These are phyloP conservation scores for Umbelopsis sp. DNA, from an alignment of 371 early-diverging fungal genomes.

Conservation along the genomic window DNA sequence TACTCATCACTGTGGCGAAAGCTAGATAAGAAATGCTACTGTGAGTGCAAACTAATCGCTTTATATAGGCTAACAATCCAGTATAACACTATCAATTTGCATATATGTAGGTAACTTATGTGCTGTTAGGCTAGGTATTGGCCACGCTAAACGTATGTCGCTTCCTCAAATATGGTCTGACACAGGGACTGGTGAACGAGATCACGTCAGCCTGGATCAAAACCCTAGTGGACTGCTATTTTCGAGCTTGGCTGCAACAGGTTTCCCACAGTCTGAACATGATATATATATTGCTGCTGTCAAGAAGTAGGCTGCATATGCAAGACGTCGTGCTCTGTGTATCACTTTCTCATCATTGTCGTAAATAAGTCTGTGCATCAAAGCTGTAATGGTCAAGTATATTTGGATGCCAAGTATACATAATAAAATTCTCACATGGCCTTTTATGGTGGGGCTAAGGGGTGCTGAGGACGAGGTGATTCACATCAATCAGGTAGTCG, in stretches of 20 bases:
- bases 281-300: not conserved
- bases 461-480: too few relatives aligned
- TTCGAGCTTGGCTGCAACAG: not conserved
- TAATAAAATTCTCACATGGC: too few relatives aligned
- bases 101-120: not conserved
- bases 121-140: conserved; percentile 5
- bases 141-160: conserved; percentile 14
- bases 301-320: too few relatives aligned
- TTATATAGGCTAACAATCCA: not conserved
- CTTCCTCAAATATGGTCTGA: conserved; percentile 8
- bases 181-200: not conserved
- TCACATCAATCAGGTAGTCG: too few relatives aligned
- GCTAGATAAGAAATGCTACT: conserved; percentile 13
- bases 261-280: not conserved
- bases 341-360: too few relatives aligned
- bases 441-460: too few relatives aligned
- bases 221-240: conserved; percentile 6
- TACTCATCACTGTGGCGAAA: conserved; percentile 84
- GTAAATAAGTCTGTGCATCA: too few relatives aligned
- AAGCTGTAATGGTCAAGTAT: too few relatives aligned
- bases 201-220: not conserved
- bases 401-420: too few relatives aligned
- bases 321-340: too few relatives aligned
- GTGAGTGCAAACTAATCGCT: not conserved
- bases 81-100: not conserved